phyloP scores from a whole-genome alignment of 2,329 filamentous ascomycete species.

The Helminthosporium solani region DNA sequence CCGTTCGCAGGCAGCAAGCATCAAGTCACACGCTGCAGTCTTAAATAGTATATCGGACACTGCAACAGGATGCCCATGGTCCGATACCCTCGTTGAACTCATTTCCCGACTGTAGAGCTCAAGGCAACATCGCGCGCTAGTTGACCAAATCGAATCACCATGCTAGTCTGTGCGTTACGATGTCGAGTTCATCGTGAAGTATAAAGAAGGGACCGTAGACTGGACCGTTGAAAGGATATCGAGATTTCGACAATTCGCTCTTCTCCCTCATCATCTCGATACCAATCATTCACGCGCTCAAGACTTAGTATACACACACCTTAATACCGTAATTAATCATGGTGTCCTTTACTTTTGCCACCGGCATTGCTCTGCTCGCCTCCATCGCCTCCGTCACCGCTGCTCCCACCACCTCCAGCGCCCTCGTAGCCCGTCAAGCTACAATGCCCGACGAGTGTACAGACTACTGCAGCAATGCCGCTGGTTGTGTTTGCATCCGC shows the following conservation, averaged over 20 bases:
- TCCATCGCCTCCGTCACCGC: slow-evolving; percentile 6
- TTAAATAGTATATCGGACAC: background rate
- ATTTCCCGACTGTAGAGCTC: background rate
- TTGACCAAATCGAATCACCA: background rate
- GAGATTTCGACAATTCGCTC: background rate
- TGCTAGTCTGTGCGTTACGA: background rate
- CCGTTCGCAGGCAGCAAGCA: background rate
- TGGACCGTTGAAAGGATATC: background rate
- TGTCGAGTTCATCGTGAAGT: background rate
- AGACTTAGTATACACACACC: background rate
- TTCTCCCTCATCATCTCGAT: background rate
- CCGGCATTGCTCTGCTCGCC: slow-evolving; percentile 15
- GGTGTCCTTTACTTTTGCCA: slow-evolving; percentile 17
- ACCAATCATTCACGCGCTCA: slow-evolving; percentile 8
- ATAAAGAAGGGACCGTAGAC: slow-evolving; percentile 1
- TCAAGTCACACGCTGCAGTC: background rate
- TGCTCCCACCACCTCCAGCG: slow-evolving; percentile 6
- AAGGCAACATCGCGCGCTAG: background rate
- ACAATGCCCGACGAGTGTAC: slow-evolving; percentile 15
- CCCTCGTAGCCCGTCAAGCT: slow-evolving; percentile 13
- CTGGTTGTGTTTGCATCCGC: slow-evolving; percentile 23
- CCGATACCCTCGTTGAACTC: background rate
- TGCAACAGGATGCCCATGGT: background rate
- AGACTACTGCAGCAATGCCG: slow-evolving; percentile 21
- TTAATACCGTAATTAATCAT: slow-evolving; percentile 15